phyloP scores from a whole-genome alignment of 805 yeast species.

The Kockiozyma suomiensis region DNA sequence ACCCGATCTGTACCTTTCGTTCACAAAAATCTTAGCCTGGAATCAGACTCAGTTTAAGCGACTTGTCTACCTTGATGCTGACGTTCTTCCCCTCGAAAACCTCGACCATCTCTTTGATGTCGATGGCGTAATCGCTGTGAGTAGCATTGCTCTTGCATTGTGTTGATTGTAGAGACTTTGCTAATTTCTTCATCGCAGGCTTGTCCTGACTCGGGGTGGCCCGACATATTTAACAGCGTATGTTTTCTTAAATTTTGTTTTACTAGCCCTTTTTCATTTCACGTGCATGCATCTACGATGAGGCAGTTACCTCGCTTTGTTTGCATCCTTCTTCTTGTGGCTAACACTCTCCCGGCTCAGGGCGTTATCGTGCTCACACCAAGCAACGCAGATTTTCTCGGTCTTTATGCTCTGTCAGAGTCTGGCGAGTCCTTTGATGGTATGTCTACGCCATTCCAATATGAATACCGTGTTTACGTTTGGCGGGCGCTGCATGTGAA shows the following conservation, averaged over 20 bases:
- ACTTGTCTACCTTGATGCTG: slow-evolving; percentile 58
- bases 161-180: background rate
- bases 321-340: background rate
- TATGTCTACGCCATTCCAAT: too few species aligned
- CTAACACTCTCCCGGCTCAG: slow-evolving; percentile 14
- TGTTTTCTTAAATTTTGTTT: background rate
- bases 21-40: slow-evolving; percentile 64
- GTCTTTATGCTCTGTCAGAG: slow-evolving; percentile 44
- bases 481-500: background rate
- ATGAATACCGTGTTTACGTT: background rate
- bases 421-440: slow-evolving; percentile 68
- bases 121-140: slow-evolving; percentile 38
- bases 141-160: slow-evolving; percentile 4
- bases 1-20: slow-evolving; percentile 50
- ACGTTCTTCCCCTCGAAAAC: slow-evolving; percentile 50
- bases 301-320: background rate
- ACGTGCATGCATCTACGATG: too few species aligned
- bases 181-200: slow-evolving; percentile 46
- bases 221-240: slow-evolving; percentile 81
- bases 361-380: slow-evolving; percentile 68
- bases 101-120: slow-evolving; percentile 42
- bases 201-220: slow-evolving; percentile 87
- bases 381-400: slow-evolving; percentile 46
- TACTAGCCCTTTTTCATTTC: background rate
- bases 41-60: slow-evolving; percentile 45